Base-by-base conservation (phyloP, 108 stramenopile genomes). In the Phaeodactylum tricornutum region DNA sequence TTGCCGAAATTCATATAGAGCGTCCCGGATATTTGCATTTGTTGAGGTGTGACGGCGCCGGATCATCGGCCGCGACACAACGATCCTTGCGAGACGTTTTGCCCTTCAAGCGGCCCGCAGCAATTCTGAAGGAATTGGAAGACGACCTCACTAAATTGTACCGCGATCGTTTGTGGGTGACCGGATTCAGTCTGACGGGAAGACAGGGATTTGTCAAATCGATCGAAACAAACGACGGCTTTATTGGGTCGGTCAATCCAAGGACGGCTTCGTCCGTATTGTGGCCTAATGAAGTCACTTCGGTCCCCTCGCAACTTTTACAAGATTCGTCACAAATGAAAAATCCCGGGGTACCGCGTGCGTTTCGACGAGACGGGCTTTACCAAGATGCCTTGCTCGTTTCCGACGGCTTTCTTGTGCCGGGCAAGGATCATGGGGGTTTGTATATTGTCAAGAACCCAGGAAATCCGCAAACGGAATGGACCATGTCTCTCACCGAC, bases 401-500 rank as follows among this genome's bases (percentile, higher is more conserved):
- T 1, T 72, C 84, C 5, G 95, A 96, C 61, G 95, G 95, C 6
- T 96, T 96, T 65, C 59, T 96, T 12, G 82, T 94, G n/a, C 95
- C 95, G 3, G 93, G 93, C 21, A 87, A 82, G 49, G 81, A 86
- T 48, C 86, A 87, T 49, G 95, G 95, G 0, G 95, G 93, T 8
- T 62, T 96, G 7, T 93, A 94, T 60, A 59, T 92, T 11, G 84
- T 96, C 2, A 56, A 55, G 38, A 71, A 87, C 58, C 85, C 90
- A 0, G 67, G 70, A 3, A 61, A 81, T 53, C 33, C 39, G 31
- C 17, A 64, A 3, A 45, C 59, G 20, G 87, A 90, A 48, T 67
- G 73, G 71, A 79, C 60, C 12, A 67, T 80, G 15, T 83, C 26
- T 68, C 74, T 20, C 78, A 72, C 31, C 47, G 22, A 15, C n/a